These are phyloP conservation scores for Candida schatavii DNA, from an alignment of 805 yeast genomes.

Conservation along the genomic window DNA sequence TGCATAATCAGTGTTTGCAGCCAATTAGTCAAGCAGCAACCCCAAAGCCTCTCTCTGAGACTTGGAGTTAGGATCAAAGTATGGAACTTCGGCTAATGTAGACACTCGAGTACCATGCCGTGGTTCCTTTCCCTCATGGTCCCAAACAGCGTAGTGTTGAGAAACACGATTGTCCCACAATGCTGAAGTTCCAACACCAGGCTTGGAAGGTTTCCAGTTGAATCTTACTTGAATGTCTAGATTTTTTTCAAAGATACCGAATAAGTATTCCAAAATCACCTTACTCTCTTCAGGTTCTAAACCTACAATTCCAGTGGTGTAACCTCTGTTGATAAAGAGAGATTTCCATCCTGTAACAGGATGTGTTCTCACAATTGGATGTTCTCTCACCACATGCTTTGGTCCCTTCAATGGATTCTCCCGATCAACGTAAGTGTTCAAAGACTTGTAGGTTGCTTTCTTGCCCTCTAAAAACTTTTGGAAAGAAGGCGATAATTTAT, in stretches of 20 bases:
- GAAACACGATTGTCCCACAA: conserved; percentile 56
- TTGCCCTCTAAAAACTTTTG: conserved; percentile 28
- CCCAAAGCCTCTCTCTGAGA: conserved; percentile 55
- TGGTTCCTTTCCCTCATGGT: conserved; percentile 42
- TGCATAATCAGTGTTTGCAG: too few species aligned
- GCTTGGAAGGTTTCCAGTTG: conserved; percentile 41
- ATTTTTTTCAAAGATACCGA: conserved; percentile 41
- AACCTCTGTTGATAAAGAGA: conserved; percentile 20
- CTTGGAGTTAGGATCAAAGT: conserved; percentile 46
- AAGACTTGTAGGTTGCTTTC: conserved; percentile 24
- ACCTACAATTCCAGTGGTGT: conserved; percentile 19
- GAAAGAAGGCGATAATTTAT: conserved; percentile 46
- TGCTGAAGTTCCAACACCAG: conserved; percentile 49
- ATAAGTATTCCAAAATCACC: conserved; percentile 44
- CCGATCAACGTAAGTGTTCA: conserved; percentile 16
- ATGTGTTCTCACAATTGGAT: conserved; percentile 28
- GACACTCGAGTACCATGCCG: conserved; percentile 53
- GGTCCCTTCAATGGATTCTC: conserved; percentile 21
- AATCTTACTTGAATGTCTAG: conserved; percentile 51
- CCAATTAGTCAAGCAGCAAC: conserved; percentile 17
- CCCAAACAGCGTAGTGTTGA: conserved; percentile 30
- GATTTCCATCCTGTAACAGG: conserved; percentile 31
- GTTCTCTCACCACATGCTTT: conserved; percentile 18
- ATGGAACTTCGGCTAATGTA: conserved; percentile 52
- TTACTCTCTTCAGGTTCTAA: conserved; percentile 30